Evolutionary conservation across 306 rosid species (phyloP), one percentile per base, ranked within the genome.

Genomic region (Vigna mungo): DNA sequence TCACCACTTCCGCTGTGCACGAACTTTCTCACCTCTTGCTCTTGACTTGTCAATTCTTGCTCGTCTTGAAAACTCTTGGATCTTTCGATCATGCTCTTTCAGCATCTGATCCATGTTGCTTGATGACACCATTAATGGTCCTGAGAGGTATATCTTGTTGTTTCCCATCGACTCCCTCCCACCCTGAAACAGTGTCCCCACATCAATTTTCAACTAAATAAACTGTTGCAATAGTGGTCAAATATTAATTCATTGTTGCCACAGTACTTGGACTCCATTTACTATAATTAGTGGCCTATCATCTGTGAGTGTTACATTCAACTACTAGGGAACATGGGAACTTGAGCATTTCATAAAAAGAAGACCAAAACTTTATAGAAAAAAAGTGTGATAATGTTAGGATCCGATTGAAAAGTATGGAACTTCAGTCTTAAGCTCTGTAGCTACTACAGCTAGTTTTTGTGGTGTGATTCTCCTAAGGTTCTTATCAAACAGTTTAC

Each of bases 91-190:
- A 49, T 89, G 97, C 62, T 90, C 96, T 82, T 89, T 87, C 56
- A 95, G 97, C 85, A 92, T 87, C 74, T 86, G 88, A 74, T 95
- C 99, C 44, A 92, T 82, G 62, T 86, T 90, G 89, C 80, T 88
- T 47, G 99, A 86, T 1, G 96, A 80, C 54, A 72, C 88, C 37
- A 90, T 75, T 49, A 95, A 80, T 0, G 99, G 99, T 20, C 99
- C 97, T n/a, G 99, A 95, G 46, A 89, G 78, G 72, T 88, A 90
- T 32, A 95, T 90, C 87, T 89, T 95, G 88, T 88, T 89, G 88
- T 88, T 89, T 32, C 86, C 89, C 75, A 76, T 83, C 2, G 90
- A 63, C 7, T 87, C 93, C 27, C 65, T 89, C 77, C 88, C 87
- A 15, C 83, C 85, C 98, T 94, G 96, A 78, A 88, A 80, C 30